These are phyloP conservation scores for Sclerotinia sclerotiorum DNA, from an alignment of 2,329 filamentous ascomycete species.

Conservation along the genomic window DNA sequence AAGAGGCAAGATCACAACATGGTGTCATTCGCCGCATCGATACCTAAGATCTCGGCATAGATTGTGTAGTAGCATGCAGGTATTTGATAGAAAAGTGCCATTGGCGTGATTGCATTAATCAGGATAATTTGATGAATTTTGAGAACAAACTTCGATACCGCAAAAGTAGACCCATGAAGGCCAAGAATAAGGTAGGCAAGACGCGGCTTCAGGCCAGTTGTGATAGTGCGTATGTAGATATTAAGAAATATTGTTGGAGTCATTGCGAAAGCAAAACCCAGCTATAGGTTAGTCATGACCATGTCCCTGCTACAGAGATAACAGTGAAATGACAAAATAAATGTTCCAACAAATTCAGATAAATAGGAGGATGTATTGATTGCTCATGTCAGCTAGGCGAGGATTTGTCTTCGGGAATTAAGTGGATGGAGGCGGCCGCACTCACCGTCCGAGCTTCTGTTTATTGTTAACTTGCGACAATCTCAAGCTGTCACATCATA, in stretches of 20 bases:
- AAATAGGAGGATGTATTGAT: background rate
- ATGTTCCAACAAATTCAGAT: background rate
- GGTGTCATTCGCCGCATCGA: background rate
- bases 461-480: conserved; percentile 1
- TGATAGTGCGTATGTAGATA: background rate
- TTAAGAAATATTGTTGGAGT: too few relatives aligned
- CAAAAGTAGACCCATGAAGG: background rate
- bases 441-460: conserved; percentile 20
- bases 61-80: background rate
- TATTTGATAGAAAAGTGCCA: background rate
- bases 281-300: background rate
- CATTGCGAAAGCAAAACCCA: background rate
- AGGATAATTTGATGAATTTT: background rate
- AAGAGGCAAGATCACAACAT: background rate
- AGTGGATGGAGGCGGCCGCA: background rate
- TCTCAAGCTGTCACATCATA: conserved; percentile 1
- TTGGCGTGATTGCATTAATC: background rate
- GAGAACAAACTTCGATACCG: background rate
- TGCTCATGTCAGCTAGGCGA: background rate
- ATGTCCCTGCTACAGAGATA: background rate
- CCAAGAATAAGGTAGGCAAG: background rate
- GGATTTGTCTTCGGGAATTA: background rate
- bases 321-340: background rate
- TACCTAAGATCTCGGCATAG: background rate
- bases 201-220: background rate